Conservation (phyloP, 2,329 filamentous ascomycete genomes). For the Aureobasidium namibiae region DNA sequence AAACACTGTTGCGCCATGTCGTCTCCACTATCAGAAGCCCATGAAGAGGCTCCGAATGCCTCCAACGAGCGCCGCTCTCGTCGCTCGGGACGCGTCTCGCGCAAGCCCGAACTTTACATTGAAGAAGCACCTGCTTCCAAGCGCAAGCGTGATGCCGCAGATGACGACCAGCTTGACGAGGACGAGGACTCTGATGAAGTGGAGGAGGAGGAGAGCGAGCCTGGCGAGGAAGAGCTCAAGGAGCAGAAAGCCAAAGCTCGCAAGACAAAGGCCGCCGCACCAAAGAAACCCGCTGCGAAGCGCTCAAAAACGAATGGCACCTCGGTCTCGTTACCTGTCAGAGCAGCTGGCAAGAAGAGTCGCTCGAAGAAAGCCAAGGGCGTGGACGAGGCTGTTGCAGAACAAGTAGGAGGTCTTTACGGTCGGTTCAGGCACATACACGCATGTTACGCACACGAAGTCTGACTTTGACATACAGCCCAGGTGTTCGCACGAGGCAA, state of each 20-base stretch:
- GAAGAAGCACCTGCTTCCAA: conserved; percentile 26
- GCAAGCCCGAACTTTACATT: conserved; percentile 14
- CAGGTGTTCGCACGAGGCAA: conserved; percentile 52
- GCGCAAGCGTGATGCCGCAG: conserved; percentile 37
- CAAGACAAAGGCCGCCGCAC: conserved; percentile 24
- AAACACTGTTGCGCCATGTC: neutral
- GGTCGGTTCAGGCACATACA: conserved; percentile 30
- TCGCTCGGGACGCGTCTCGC: conserved; percentile 16
- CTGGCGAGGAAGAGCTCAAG: conserved; percentile 43
- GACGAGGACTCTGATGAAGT: conserved; percentile 30
- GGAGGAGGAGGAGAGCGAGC: conserved; percentile 27
- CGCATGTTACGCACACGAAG: conserved; percentile 5
- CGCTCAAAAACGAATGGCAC: conserved; percentile 49
- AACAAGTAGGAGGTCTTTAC: conserved; percentile 49
- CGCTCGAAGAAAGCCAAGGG: conserved; percentile 43
- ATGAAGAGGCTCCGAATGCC: neutral
- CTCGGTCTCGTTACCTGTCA: conserved; percentile 45
- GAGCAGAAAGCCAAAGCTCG: conserved; percentile 27
- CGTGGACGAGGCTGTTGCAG: conserved; percentile 43
- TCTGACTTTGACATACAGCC: conserved; percentile 29
- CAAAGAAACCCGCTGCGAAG: conserved; percentile 37
- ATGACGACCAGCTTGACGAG: conserved; percentile 25
- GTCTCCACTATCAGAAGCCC: neutral
- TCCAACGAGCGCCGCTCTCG: conserved; percentile 14
- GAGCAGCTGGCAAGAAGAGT: conserved; percentile 38